Percentiles rank a stretch among this genome's conserved stretches.
These are phyloP conservation scores for Phellopilus nigrolimitatus DNA, from an alignment of 1,284 basidiomycete species.

Conservation along the genomic window DNA sequence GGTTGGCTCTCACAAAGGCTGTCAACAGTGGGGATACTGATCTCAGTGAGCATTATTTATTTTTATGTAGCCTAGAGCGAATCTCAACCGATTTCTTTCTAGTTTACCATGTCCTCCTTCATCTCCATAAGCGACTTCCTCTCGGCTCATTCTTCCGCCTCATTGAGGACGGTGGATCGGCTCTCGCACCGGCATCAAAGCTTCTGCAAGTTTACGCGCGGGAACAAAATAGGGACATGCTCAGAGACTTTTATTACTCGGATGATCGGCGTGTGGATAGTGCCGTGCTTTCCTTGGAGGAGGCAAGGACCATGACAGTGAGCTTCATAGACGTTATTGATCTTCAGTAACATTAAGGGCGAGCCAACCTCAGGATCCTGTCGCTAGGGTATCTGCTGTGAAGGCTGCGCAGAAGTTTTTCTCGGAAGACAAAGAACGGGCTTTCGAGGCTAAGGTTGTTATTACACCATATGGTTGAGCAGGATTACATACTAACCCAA, in stretches of 20 bases:
- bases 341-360: slow-evolving; percentile 2
- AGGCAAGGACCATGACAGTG: slow-evolving; percentile 64
- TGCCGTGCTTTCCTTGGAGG: slow-evolving; percentile 81
- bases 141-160: slow-evolving; percentile 94
- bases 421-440: slow-evolving; percentile 86
- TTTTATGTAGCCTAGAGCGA: not conserved
- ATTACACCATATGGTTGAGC: slow-evolving; percentile 30
- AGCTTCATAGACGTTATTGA: slow-evolving; percentile 24
- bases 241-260: slow-evolving; percentile 96
- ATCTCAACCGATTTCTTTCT: slow-evolving; percentile 53
- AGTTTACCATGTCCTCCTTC: slow-evolving; percentile 90
- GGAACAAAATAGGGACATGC: slow-evolving; percentile 86
- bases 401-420: slow-evolving; percentile 89
- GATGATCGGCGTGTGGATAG: slow-evolving; percentile 94
- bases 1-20: slow-evolving; percentile 83
- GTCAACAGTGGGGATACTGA: slow-evolving; percentile 96
- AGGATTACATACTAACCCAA: not conserved
- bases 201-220: slow-evolving; percentile 85
- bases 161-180: slow-evolving; percentile 82
- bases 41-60: slow-evolving; percentile 54
- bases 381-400: slow-evolving; percentile 65
- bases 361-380: slow-evolving; percentile 49
- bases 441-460: slow-evolving; percentile 84
- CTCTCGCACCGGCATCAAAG: slow-evolving; percentile 66
- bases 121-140: slow-evolving; percentile 77